Evolutionary conservation across 169 alveolate genomes (phyloP).

Genomic region (Plasmodium adleri): DNA sequence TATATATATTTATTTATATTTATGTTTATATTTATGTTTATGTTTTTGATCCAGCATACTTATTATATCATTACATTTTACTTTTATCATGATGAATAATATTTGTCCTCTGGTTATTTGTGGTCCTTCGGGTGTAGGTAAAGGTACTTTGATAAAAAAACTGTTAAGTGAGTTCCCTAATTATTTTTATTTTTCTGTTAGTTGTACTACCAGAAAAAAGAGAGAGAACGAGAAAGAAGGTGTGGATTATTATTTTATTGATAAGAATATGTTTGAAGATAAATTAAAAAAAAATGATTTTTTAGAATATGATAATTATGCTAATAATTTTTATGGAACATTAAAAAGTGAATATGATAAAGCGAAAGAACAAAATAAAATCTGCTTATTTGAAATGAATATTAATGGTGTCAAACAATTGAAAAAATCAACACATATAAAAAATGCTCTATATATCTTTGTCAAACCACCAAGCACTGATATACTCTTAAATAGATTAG

Average conservation of each 20-base stretch:
- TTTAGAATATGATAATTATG: slow-evolving; percentile 88
- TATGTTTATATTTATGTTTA: too few relatives aligned
- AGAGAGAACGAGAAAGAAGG: slow-evolving; percentile 91
- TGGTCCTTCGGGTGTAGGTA: slow-evolving; percentile 96
- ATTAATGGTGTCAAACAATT: slow-evolving; percentile 90
- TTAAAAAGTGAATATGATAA: slow-evolving; percentile 81
- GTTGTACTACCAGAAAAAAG: slow-evolving; percentile 90
- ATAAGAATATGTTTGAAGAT: slow-evolving; percentile 86
- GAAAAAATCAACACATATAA: slow-evolving; percentile 54
- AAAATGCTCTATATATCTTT: slow-evolving; percentile 82
- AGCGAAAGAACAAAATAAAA: slow-evolving; percentile 81
- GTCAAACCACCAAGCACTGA: slow-evolving; percentile 85
- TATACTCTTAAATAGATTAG: slow-evolving; percentile 85
- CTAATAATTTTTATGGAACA: slow-evolving; percentile 91
- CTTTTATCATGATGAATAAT: neutral
- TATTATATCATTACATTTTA: neutral
- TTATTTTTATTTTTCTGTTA: slow-evolving; percentile 85
- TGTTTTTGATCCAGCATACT: too few relatives aligned
- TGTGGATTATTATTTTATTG: slow-evolving; percentile 86
- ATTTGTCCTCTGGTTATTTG: slow-evolving; percentile 86
- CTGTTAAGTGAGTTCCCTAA: slow-evolving; percentile 82
- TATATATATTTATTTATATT: too few relatives aligned
- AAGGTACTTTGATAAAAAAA: slow-evolving; percentile 87
- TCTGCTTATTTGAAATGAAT: slow-evolving; percentile 91
- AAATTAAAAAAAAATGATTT: slow-evolving; percentile 86